Evolutionary conservation across 2,329 filamentous ascomycete genomes (phyloP), one percentile per base, ranked within the genome.

Genomic region (Claviceps africana): DNA sequence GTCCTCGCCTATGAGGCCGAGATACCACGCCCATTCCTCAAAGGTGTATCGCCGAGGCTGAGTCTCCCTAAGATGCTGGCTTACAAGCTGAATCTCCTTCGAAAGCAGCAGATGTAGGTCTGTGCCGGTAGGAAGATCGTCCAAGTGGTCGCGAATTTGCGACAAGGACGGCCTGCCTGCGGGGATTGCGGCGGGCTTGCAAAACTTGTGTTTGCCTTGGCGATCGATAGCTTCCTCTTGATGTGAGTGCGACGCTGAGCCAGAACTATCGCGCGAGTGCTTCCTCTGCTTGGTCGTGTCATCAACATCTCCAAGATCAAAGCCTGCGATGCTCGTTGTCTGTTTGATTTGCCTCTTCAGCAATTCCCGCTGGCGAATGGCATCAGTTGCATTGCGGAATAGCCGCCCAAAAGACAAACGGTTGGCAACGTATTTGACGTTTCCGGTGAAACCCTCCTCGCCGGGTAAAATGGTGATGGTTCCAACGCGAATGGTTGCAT

Each of bases 1-100:
- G 61, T 82, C 78, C 60, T 82, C 78, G 47, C 79, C 79, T n/a
- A 95, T 86, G 33, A 95, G 73, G 22, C 79, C 78, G 8, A 90
- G 82, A 59, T 88, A 93, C 71, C 87, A 86, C 0, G 85, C 85
- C 90, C 89, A 95, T 63, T 95, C 85, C 58, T 89, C 81, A 56
- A 89, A 96, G 0, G 72, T 74, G 64, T 95, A 96, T 51, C 75
- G 76, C 52, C 81, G 82, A 2, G 78, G 74, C 4, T 73, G 66
- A 45, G 71, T 65, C 19, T 78, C 76, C 35, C 86, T 70, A 61
- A 93, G 79, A 47, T 77, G 71, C n/a, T 55, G 54, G 1, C 81
- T 79, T 1, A 87, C 79, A 28, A 72, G 73, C 15, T 79, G 73
- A 52, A 95, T 93, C 56, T 86, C 83, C 35, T 81, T 75, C 2